Evolutionary conservation across 495 filamentous ascomycete genomes (phyloP), one percentile per base, ranked within the genome.

Genomic region (Gamarada debralockiae): DNA sequence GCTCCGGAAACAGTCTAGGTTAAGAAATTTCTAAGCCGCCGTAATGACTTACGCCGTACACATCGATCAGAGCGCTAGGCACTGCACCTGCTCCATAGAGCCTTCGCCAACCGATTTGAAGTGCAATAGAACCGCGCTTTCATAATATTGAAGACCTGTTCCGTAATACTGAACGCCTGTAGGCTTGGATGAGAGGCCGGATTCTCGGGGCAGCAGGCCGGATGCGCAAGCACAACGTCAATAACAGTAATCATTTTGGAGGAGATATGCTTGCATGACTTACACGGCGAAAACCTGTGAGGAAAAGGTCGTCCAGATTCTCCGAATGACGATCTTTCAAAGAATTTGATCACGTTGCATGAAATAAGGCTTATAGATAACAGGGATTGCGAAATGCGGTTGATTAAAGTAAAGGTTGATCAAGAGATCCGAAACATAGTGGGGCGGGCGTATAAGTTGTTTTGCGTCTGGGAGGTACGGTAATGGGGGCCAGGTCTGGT

Each of bases 381-480:
- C 39, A 20, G 39, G 39, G 8, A 42, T 13, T 13, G 39, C 17
- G 39, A 6, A 42, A 15, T 42, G 39, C 8, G 17, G 39, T 42
- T 42, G 39, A 8, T 42, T 15, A 20, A 42, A 42, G 39, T 42
- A 42, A 15, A 42, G 10, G 39, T 42, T 42, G 17, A 42, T 42
- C 6, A 42, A 15, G 8, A 42, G 17, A 15, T 42, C 39, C 12
- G 39, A 42, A 15, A 42, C 18, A 20, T 42, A 42, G 17, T 15
- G 39, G 17, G 39, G 39, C 18, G 39, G 39, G 10, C 18, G 18
- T 8, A 15, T 8, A 8, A 42, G 39, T 20, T 42, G 39, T 12
- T 20, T 20, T 6, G 39, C 12, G 7, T 42, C 18, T 8, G 39
- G 12, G 17, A 42, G 39, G 17, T 20, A 8, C 7, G 39, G 39